Percentiles rank a stretch among this genome's conserved stretches.
phyloP scores from a whole-genome alignment of 441 rosid genomes.

The Eutrema salsugineum region DNA sequence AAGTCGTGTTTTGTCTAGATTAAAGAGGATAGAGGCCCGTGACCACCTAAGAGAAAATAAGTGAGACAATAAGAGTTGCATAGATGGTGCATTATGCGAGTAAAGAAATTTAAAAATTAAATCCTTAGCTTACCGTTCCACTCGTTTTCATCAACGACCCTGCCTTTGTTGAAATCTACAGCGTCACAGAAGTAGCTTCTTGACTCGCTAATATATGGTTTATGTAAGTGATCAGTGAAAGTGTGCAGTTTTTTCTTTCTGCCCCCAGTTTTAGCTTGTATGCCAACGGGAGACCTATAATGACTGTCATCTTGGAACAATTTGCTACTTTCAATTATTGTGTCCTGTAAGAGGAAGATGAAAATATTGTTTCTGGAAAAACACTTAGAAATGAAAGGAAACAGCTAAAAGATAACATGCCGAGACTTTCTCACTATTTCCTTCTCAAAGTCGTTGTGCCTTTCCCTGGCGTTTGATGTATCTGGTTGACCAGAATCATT shows the following conservation, averaged over 20 bases:
- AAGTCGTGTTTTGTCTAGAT: background rate
- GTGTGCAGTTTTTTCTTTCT: slow-evolving; percentile 26
- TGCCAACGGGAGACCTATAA: slow-evolving; percentile 35
- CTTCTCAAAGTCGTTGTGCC: slow-evolving; percentile 17
- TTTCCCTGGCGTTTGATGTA: slow-evolving; percentile 13
- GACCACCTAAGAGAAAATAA: background rate
- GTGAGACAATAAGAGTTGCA: background rate
- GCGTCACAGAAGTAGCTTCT: slow-evolving; percentile 34
- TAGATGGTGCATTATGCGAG: slow-evolving; percentile 2
- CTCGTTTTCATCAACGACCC: slow-evolving; percentile 24
- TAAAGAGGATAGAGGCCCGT: background rate
- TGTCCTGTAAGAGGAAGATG: slow-evolving; percentile 43
- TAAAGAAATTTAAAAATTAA: background rate
- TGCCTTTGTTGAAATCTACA: slow-evolving; percentile 20
- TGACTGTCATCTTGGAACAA: slow-evolving; percentile 30
- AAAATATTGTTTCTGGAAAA: slow-evolving; percentile 6
- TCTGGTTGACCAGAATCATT: slow-evolving; percentile 9
- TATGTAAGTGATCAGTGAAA: slow-evolving; percentile 29
- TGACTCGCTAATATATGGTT: slow-evolving; percentile 33
- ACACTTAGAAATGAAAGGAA: slow-evolving; percentile 1
- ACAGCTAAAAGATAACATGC: slow-evolving; percentile 2
- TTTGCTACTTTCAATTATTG: slow-evolving; percentile 42
- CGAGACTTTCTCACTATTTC: slow-evolving; percentile 12
- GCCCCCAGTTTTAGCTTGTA: slow-evolving; percentile 30
- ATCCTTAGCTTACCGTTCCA: slow-evolving; percentile 47